Evolutionary conservation across 495 filamentous ascomycete genomes (phyloP).

Genomic region (Penicillium taxi): DNA sequence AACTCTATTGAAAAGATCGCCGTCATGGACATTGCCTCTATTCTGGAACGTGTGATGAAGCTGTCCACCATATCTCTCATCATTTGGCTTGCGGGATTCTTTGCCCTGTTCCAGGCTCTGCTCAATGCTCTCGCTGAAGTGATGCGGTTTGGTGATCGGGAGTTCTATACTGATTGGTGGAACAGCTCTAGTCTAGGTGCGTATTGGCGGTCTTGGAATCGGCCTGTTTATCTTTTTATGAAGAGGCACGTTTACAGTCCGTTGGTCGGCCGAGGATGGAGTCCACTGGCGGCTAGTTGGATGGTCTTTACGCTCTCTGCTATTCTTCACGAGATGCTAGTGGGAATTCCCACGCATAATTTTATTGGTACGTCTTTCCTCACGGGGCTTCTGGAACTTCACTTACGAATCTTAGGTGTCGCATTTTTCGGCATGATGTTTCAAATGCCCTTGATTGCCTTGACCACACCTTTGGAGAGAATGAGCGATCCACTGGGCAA

Average conservation of each 20-base stretch:
- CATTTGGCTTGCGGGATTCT: constrained; percentile 96
- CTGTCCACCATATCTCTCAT: constrained; percentile 86
- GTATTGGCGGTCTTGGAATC: constrained; percentile 98
- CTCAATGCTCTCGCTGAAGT: constrained; percentile 89
- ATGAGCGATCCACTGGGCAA: constrained; percentile 64
- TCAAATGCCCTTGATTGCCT: constrained; percentile 77
- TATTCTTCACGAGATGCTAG: constrained; percentile 81
- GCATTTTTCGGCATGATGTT: constrained; percentile 91
- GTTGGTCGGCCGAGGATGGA: constrained; percentile 73
- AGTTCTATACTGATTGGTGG: constrained; percentile 98
- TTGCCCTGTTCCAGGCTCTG: constrained; percentile 83
- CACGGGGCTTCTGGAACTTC: not conserved
- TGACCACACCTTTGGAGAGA: constrained; percentile 71
- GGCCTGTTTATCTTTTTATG: constrained; percentile 94
- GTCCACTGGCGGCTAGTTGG: constrained; percentile 54
- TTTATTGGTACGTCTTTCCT: constrained; percentile 57
- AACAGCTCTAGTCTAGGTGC: constrained; percentile 75
- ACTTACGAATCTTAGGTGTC: constrained; percentile 49
- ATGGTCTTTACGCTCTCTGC: constrained; percentile 82
- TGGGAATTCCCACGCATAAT: constrained; percentile 93
- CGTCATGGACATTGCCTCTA: constrained; percentile 68
- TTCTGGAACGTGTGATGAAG: constrained; percentile 87
- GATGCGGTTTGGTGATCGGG: constrained; percentile 80
- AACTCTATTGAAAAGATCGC: constrained; percentile 85
- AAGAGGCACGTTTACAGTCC: constrained; percentile 84